Evolutionary conservation across 2,329 filamentous ascomycete genomes (phyloP), one percentile per base, ranked within the genome.

Genomic region (Beauveria medogensis): DNA sequence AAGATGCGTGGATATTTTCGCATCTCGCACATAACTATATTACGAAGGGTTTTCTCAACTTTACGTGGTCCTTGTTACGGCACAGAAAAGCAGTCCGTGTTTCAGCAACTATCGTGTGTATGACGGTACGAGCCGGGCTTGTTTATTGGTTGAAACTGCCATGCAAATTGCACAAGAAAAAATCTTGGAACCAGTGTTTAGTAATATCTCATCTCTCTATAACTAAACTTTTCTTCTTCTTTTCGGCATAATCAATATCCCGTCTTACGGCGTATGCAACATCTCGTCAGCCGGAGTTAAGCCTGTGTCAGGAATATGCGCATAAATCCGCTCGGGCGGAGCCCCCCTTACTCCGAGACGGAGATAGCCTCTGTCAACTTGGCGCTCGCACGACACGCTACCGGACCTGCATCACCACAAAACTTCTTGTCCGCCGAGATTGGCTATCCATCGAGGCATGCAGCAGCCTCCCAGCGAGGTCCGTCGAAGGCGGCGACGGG

Each of bases 271-370:
- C 41, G 3, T 43, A 18, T 1, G 46, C 16, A 26, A 8, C 16
- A 16, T 8, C 16, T 20, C 30, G 34, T 53, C 28, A 34, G 43
- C 40, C 55, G 55, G 55, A 57, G 44, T 57, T 50, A 57, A 48
- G 30, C 22, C 44, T 20, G 44, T 40, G 40, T 30, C 30, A 48
- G 55, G 34, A 14, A 20, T 3, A 47, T n/a, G 22, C 44, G 4
- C 14, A 7, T 59, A 59, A 44, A 41, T 59, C 56, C 56, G 56
- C 47, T 59, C 56, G 56, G 56, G 47, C 47, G 40, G 47, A 59
- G 14, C 56, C 48, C 46, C 40, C 40, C 30, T 44, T 52, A 4
- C 56, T 59, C 56, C 56, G 56, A 59, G 37, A 40, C 56, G 56
- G 56, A 59, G 56, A 59, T 59, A 59, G 56, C 40, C 56, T 59